Conservation (phyloP, 2,329 filamentous ascomycete genomes). For the Ascochyta koolunga region DNA sequence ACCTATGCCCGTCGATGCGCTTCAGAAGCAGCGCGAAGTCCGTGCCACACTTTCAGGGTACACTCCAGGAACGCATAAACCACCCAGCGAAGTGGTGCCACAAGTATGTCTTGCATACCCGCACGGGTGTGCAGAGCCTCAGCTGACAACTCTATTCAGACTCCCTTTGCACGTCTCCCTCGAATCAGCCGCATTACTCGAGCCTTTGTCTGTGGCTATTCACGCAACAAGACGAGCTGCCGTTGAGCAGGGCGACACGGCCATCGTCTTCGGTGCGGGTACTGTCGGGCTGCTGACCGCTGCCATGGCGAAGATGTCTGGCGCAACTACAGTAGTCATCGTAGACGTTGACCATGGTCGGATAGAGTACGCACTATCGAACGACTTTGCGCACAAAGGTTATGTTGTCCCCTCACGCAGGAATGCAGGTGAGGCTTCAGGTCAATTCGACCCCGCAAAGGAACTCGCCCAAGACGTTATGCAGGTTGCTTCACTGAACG, state of each 20-base stretch:
- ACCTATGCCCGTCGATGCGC: conserved; percentile 51
- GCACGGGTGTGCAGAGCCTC: conserved; percentile 25
- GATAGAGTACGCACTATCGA: conserved; percentile 47
- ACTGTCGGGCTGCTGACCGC: conserved; percentile 57
- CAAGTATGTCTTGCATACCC: conserved; percentile 49
- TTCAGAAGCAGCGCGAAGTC: conserved; percentile 53
- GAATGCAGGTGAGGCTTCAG: conserved; percentile 34
- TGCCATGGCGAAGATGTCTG: conserved; percentile 50
- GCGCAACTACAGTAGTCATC: conserved; percentile 50
- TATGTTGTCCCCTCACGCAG: conserved; percentile 39
- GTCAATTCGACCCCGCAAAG: conserved; percentile 44
- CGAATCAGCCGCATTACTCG: conserved; percentile 48
- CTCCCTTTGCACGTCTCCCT: conserved; percentile 49
- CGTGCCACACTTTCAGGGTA: conserved; percentile 52
- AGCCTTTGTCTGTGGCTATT: conserved; percentile 80
- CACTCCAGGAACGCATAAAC: conserved; percentile 52
- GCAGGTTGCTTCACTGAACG: conserved; percentile 45
- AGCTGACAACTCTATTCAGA: conserved; percentile 43
- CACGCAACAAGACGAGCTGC: conserved; percentile 79
- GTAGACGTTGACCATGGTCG: conserved; percentile 50
- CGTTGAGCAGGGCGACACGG: conserved; percentile 74
- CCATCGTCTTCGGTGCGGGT: conserved; percentile 85
- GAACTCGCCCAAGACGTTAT: conserved; percentile 45
- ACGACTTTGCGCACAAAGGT: conserved; percentile 49
- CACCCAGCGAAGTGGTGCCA: conserved; percentile 54